Percentiles rank a stretch among this genome's conserved stretches.
Evolutionary conservation across 352 stramenopile species (phyloP).

Genomic region (Phytopythium ostracodes): DNA sequence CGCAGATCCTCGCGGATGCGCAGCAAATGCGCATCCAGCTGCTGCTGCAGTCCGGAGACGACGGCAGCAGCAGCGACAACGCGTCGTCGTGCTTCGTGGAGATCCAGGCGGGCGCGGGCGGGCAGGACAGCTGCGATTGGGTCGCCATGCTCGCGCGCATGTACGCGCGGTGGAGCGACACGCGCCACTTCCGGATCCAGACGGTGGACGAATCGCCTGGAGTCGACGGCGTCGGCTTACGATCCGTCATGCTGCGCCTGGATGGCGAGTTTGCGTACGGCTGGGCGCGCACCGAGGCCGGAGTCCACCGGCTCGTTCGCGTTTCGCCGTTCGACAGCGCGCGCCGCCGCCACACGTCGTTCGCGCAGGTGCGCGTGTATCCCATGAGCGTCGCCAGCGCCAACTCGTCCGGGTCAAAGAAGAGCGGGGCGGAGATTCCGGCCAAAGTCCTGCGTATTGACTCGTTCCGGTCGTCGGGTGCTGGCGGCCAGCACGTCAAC

Average conservation of each 20-base stretch:
- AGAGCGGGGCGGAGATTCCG: conserved; percentile 47
- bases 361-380: conserved; percentile 87
- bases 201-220: conserved; percentile 86
- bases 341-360: conserved; percentile 92
- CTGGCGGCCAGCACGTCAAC: conserved; percentile 97
- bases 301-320: conserved; percentile 93
- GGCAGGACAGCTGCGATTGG: conserved; percentile 96
- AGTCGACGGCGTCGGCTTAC: conserved; percentile 70
- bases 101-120: conserved; percentile 82
- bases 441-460: conserved; percentile 91
- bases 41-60: conserved; percentile 50
- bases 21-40: conserved; percentile 61
- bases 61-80: conserved; percentile 10
- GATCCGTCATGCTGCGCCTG: conserved; percentile 50
- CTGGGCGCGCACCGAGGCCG: conserved; percentile 92
- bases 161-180: conserved; percentile 84
- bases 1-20: conserved; percentile 26
- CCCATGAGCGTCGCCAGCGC: conserved; percentile 34
- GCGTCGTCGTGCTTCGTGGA: conserved; percentile 69
- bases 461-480: conserved; percentile 91
- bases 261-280: conserved; percentile 88
- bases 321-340: conserved; percentile 95
- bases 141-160: conserved; percentile 94
- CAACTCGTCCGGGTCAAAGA: conserved; percentile 12
- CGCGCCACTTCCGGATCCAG: conserved; percentile 59